Conservation (phyloP, 2,329 filamentous ascomycete species). For the Paracoccidioides brasiliensis region DNA sequence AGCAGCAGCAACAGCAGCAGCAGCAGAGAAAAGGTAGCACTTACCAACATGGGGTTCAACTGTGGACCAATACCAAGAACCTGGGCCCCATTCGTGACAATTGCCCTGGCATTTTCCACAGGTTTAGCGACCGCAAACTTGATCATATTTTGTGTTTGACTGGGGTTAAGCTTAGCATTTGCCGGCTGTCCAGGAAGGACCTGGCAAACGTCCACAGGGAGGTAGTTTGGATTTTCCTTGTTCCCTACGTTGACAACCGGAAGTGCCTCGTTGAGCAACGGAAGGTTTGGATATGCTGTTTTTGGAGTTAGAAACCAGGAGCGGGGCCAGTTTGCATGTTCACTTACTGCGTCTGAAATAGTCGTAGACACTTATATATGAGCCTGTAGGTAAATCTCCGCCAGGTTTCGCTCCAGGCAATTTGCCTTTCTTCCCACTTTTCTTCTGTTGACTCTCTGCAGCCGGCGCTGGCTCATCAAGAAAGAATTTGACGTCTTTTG, state of each 20-base stretch:
- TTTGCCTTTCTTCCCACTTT: constrained; percentile 19
- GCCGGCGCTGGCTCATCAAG: constrained; percentile 18
- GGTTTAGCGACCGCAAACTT: constrained; percentile 57
- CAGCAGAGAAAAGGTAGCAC: constrained; percentile 3
- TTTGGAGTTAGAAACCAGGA: constrained; percentile 1
- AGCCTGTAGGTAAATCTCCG: background rate
- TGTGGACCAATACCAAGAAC: constrained; percentile 45
- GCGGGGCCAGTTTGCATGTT: background rate
- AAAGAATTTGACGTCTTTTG: constrained; percentile 45
- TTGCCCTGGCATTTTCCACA: constrained; percentile 52
- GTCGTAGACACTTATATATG: constrained; percentile 40
- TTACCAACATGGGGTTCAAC: constrained; percentile 33
- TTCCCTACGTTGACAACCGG: constrained; percentile 58
- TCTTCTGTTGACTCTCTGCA: background rate
- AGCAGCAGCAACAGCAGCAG: background rate
- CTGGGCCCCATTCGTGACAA: constrained; percentile 42
- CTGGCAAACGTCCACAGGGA: constrained; percentile 53
- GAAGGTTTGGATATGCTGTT: constrained; percentile 26
- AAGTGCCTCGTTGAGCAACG: constrained; percentile 23
- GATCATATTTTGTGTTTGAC: constrained; percentile 58
- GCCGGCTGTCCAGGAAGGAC: constrained; percentile 53
- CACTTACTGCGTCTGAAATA: constrained; percentile 36
- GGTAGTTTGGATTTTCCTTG: constrained; percentile 43
- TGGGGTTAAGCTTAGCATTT: constrained; percentile 43
- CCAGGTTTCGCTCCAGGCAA: constrained; percentile 18